Evolutionary conservation across 192 early-diverging fungal genomes (phyloP), one percentile per base, ranked within the genome.

Genomic region (Rhizoclosmatium sp.): DNA sequence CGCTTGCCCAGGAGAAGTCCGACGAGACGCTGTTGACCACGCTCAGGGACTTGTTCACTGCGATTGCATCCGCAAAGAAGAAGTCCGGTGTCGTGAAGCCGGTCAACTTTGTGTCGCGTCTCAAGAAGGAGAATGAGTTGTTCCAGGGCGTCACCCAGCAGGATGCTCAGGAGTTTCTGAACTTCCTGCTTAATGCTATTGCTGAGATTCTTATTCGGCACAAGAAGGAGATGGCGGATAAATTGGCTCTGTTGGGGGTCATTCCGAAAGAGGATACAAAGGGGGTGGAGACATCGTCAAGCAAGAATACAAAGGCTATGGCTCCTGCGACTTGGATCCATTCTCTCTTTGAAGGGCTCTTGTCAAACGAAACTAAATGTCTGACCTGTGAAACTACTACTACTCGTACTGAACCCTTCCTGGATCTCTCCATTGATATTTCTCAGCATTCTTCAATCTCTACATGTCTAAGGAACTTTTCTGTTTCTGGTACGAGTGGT

Each of bases 151-250:
- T 93, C 41, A 93, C 92, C 87, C 98, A 99, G 81, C 98, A 99
- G 82, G 98, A 99, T 82, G 97, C 97, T 0, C 98, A 99, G 82
- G 98, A 99, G 85, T 96, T 98, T 80, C 85, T 99, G 47, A 99
- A 98, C 87, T 99, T 93, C 81, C 74, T 95, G 14, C 85, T 99
- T 21, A 98, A 99, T 81, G 92, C 92, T 16, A 94, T 99, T 68
- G 92, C 92, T 12, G 98, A 99, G 75, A 93, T 94, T 10, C 67
- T 91, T 16, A 14, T 84, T 16, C 58, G 75, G 40, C 86, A 90
- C 21, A 83, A 83, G 61, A 84, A 82, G 48, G 83, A 87, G 45
- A 56, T 83, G 62, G 19, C 47, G 16, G 78, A 92, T 85, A 84
- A 89, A 47, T 45, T 88, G 12, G 54, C 72, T 42, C 44, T 54